phyloP scores from a whole-genome alignment of 2,329 filamentous ascomycete genomes.

The Gaeumannomyces sp. region DNA sequence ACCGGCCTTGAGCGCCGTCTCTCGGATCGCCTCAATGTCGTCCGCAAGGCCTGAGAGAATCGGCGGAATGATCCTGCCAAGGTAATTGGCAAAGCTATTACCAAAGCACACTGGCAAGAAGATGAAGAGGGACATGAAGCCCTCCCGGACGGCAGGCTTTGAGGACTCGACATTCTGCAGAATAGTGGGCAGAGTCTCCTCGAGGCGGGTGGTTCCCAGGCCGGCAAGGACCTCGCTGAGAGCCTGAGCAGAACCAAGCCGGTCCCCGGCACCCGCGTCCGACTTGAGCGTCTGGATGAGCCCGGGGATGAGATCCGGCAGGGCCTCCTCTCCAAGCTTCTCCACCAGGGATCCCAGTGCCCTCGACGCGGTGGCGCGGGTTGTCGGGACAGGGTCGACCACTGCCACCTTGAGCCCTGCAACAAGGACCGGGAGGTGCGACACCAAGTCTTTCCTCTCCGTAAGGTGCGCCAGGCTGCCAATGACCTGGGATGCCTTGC shows the following conservation, averaged over 20 bases:
- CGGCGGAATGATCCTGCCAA: constrained; percentile 90
- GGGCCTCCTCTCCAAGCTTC: constrained; percentile 92
- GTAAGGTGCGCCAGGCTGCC: constrained; percentile 95
- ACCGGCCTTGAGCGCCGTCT: constrained; percentile 91
- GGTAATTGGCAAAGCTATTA: constrained; percentile 95
- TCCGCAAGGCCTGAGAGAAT: constrained; percentile 92
- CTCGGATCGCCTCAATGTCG: constrained; percentile 91
- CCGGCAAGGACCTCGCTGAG: constrained; percentile 94
- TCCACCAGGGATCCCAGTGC: constrained; percentile 95
- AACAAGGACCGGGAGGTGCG: constrained; percentile 87
- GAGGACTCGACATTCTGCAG: constrained; percentile 91
- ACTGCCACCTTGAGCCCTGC: constrained; percentile 83
- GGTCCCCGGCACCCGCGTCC: constrained; percentile 91
- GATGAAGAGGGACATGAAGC: constrained; percentile 99
- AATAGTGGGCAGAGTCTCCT: constrained; percentile 94
- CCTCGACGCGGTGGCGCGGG: constrained; percentile 90
- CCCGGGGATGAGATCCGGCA: constrained; percentile 94
- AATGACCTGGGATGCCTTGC: constrained; percentile 95
- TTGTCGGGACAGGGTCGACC: constrained; percentile 93
- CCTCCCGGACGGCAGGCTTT: constrained; percentile 86
- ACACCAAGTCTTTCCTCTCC: constrained; percentile 86
- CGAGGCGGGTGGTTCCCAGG: constrained; percentile 82
- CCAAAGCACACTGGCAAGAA: constrained; percentile 98
- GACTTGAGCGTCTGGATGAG: constrained; percentile 98
- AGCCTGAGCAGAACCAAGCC: constrained; percentile 92